Evolutionary conservation across 495 filamentous ascomycete genomes (phyloP), one percentile per base, ranked within the genome.

Genomic region (Geopyxis carbonaria): DNA sequence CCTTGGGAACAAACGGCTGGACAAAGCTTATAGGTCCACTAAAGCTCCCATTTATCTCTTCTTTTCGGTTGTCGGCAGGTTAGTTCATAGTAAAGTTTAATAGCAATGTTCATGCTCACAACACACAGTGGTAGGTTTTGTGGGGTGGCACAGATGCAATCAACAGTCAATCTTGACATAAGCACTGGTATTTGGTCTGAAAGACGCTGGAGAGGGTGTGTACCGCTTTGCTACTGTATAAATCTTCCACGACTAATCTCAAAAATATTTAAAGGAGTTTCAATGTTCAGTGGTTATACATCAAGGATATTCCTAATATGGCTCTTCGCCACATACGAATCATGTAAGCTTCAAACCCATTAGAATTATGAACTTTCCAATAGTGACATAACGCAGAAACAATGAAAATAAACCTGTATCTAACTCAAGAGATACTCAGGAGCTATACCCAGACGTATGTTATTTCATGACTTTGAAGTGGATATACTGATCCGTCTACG

Each of bases 331-430:
- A 49, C 33, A 50, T 51, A 11, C 33, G 35, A n/a, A 27, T 51
- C 20, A 11, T 30, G 47, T 48, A 41, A 38, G 47, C n/a, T 16
- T 30, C 5, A 13, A 3, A 15, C 22, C 14, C 34, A 14, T 8
- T 10, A 20, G 8, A 31, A 20, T 21, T 7, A 28, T 11, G 13
- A 40, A 11, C 25, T 15, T 5, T 5, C 5, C 10, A 11, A 28
- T 22, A 29, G 39, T 46, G 27, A 46, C 10, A 34, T 29, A 13
- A 34, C 18, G 10, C 15, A 50, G 47, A 15, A 51, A 49, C 31
- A 51, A 51, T 25, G 48, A 51, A 9, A 21, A 47, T 21, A 51
- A 50, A 10, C 36, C 47, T 15, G 41, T 51, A 18, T 40, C 48
- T n/a, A 41, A 41, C 22, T 43, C 41, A 8, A 31, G 48, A 5